Evolutionary conservation across 2,329 filamentous ascomycete genomes (phyloP), one percentile per base, ranked within the genome.

Genomic region (Curvularia verruculosa): DNA sequence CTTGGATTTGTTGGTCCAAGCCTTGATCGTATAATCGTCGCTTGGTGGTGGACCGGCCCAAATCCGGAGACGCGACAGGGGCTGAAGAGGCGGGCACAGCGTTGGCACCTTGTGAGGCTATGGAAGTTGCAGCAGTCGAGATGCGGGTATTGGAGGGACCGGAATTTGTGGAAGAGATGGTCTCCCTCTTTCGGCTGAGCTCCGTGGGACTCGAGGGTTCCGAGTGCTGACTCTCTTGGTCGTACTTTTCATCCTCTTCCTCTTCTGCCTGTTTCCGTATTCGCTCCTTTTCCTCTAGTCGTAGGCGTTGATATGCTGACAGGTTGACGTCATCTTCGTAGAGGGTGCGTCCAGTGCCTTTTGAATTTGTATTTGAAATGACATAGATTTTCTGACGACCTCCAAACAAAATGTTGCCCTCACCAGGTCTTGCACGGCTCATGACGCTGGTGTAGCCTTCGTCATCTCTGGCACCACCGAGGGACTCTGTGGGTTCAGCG

Each of bases 341-440:
- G 2, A 96, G 76, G 0, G 87, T 83, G 62, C 86, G 88, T n/a
- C 78, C 70, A 53, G 77, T 67, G 64, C 77, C 67, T 65, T 78
- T 81, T 31, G 81, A 79, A 2, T 81, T 81, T 39, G 74, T 72
- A 45, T 72, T 77, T 0, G 90, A 83, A 62, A 96, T 90, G 75
- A 92, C 93, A 72, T 96, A 98, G 36, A 98, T 89, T 79, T 98
- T 98, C 75, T 98, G 95, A 43, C 95, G 87, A 15, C 95, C 95
- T 55, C 95, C 95, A 77, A 99, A 99, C 54, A 99, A 78, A 65
- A 91, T 89, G 72, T 98, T 99, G 44, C 94, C 92, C 72, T 98
- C 94, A 1, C 86, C 88, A 0, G 91, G 92, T 66, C 93, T 89
- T 7, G 89, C 82, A 49, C 95, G 85, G 67, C 83, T 89, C 90